Evolutionary conservation across 1,139 yeast genomes (phyloP), one percentile per base, ranked within the genome.

Genomic region (Hyphopichia wangnamkhiaoensis): DNA sequence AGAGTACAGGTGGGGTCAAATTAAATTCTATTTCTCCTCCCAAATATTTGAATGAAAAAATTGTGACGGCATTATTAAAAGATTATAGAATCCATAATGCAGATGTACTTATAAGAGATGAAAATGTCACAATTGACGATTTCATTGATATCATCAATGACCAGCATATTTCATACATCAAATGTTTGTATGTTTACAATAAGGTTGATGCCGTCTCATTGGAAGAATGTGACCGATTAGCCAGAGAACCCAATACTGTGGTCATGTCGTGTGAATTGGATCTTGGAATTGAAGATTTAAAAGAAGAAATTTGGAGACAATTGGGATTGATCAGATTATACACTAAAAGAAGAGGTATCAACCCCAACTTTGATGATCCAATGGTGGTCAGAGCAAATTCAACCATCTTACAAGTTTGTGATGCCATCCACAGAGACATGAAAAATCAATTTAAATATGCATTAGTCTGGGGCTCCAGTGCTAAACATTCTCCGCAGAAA

Each of bases 401-500:
- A 16, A 73, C 94, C 1, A 79, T 91, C 37, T 90, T 84, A 49
- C 90, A 84, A 51, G 90, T 93, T 20, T 93, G 98, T 70, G 94
- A 93, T 58, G 77, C 94, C 10, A 84, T 93, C 47, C 98, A 93
- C 59, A 76, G 96, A 52, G 97, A 91, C 52, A 86, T 93, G 75
- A 90, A 90, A 55, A 82, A 85, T 52, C 89, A 87, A 57, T 93
- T 93, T 70, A 87, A 90, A 58, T 89, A 90, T 59, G 98, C 98
- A 1, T 67, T 90, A 53, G 97, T 93, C 9, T 93, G 98, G 98
- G 98, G 98, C 0, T 82, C 91, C 1, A 84, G 95, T 38, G 87
- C 97, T 5, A 93, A 93, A 61, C 96, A 90, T 58, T 87, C 94
- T 32, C 98, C 98, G 2, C 98, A 93, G 58, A 90, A 90, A 58